phyloP scores from a whole-genome alignment of 495 filamentous ascomycete species.

The Penicillium mononematosum region DNA sequence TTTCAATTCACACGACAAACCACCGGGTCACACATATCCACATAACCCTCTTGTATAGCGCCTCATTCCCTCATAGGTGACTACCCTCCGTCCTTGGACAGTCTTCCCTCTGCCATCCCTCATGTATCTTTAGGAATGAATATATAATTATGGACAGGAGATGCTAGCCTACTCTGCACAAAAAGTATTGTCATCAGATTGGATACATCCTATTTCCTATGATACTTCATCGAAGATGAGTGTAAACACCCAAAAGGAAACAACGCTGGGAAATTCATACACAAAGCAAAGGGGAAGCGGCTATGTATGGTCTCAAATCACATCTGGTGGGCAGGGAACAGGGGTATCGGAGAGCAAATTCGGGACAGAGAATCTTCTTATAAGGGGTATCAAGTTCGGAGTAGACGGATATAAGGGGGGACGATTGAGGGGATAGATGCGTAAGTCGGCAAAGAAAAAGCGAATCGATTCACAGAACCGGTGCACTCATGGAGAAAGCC shows the following conservation, averaged over 20 bases:
- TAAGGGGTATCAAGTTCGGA: constrained; percentile 18
- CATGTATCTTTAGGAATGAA: constrained; percentile 14
- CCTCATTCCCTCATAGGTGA: background rate
- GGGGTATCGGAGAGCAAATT: constrained; percentile 10
- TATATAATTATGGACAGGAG: background rate
- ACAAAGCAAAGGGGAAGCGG: background rate
- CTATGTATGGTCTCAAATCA: background rate
- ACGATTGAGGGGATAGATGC: constrained; percentile 1
- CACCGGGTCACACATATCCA: background rate
- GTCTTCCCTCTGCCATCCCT: background rate
- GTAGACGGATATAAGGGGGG: background rate
- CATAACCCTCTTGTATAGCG: background rate
- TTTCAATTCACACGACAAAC: background rate
- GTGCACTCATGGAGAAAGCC: constrained; percentile 53
- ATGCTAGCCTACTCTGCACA: background rate
- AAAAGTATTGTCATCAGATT: background rate
- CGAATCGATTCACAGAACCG: constrained; percentile 30
- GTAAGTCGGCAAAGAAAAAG: background rate
- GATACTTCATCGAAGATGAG: background rate
- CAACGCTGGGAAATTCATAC: background rate
- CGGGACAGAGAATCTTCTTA: background rate
- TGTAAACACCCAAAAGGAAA: background rate
- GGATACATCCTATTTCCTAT: background rate
- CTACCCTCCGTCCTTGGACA: background rate
- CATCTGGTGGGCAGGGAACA: background rate